Evolutionary conservation across 495 filamentous ascomycete genomes (phyloP), one percentile per base, ranked within the genome.

Genomic region (Astrocystis sublimbata): DNA sequence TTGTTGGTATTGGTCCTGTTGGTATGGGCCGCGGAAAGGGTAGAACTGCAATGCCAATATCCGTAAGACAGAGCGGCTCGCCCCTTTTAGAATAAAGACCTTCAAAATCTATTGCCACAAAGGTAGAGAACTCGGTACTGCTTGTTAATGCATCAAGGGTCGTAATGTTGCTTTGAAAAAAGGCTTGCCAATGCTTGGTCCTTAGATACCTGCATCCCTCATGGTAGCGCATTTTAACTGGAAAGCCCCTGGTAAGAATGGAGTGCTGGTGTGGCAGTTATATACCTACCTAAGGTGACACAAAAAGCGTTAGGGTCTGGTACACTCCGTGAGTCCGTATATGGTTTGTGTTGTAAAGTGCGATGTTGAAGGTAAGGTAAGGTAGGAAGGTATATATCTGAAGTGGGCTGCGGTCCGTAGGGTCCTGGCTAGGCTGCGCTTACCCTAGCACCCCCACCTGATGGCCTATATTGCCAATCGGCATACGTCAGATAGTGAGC

Each of bases 41-140:
- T 13, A 53, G 4, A 53, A 35, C 50, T 10, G 50, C 50, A 53
- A 53, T 53, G 30, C 50, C 50, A 13, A 53, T 53, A 15, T 53
- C 50, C 23, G 50, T 53, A 23, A 53, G 1, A 13, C 50, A 30
- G 17, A 53, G 50, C 50, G 50, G 50, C 24, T 53, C 50, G 31
- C 7, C 19, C 9, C 4, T 23, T 8, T 53, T 8, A 15, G 30
- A 21, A 6, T 7, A 24, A 23, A 53, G 4, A 35, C 50, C 50
- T 15, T 53, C 50, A 6, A 53, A 53, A 36, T 53, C 50, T 36
- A 53, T 23, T 33, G 50, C 50, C 23, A 53, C 50, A 23, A 53
- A 53, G 9, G 50, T 53, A 53, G 50, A 15, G 31, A 31, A 53
- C 31, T 53, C 36, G 31, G 10, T 31, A 15, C n/a, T 53, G 30